Evolutionary conservation across 2,329 filamentous ascomycete genomes (phyloP).

Genomic region (Cordyceps militaris): DNA sequence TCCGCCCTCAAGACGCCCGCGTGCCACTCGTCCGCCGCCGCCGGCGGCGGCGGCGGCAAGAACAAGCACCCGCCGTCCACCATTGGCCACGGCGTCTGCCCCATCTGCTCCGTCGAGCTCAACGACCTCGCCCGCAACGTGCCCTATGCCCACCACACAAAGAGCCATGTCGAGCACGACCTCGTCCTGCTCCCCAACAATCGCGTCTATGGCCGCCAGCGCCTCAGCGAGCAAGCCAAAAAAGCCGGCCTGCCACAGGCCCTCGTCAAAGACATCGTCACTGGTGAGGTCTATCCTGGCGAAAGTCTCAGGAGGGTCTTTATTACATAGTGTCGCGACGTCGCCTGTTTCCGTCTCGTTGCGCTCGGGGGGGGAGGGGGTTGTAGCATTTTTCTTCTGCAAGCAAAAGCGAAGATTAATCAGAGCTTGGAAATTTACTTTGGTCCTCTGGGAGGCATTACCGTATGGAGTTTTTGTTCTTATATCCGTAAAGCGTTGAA

Average conservation of each 20-base stretch:
- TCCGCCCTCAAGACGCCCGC: constrained; percentile 93
- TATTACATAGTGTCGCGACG: constrained; percentile 49
- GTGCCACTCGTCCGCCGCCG: constrained; percentile 64
- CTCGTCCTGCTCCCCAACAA: constrained; percentile 82
- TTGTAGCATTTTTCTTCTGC: not conserved
- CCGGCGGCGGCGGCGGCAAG: constrained; percentile 13
- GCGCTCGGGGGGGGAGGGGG: too few species aligned
- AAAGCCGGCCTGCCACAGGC: constrained; percentile 65
- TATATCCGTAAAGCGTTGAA: not conserved
- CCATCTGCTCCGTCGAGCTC: constrained; percentile 91
- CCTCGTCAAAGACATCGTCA: constrained; percentile 71
- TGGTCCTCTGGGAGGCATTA: not conserved
- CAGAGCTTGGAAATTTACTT: not conserved
- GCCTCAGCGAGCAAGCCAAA: constrained; percentile 67
- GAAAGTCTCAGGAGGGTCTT: constrained; percentile 76
- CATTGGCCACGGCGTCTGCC: constrained; percentile 72
- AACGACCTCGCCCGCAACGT: constrained; percentile 85
- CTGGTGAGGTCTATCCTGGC: constrained; percentile 58
- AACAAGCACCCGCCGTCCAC: constrained; percentile 23
- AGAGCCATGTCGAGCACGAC: constrained; percentile 86
- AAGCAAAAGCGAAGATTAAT: not conserved
- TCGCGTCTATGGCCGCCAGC: constrained; percentile 71
- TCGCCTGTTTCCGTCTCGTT: not conserved
- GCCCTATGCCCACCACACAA: constrained; percentile 91
- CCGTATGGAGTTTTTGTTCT: not conserved